Evolutionary conservation across 2,329 filamentous ascomycete genomes (phyloP), one percentile per base, ranked within the genome.

Genomic region (Neofusicoccum parvum): DNA sequence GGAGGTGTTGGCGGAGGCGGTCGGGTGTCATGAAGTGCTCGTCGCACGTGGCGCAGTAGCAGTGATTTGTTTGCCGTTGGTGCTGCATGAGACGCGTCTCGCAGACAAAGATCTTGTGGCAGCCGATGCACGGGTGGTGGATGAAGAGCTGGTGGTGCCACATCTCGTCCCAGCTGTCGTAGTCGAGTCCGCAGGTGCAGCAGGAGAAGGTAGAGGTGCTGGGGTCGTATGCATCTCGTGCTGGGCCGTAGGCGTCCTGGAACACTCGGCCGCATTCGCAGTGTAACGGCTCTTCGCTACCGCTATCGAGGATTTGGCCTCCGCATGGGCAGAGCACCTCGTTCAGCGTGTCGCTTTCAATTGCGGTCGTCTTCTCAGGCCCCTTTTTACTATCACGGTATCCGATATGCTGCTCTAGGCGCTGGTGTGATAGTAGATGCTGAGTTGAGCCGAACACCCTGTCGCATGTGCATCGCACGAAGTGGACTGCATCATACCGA

Each of bases 51-150:
- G 54, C 23, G 46, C 64, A 65, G n/a, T 65, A 27, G 48, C 64
- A 65, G 54, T 65, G 64, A 10, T 34, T 32, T 2, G 64, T 65
- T 10, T 20, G 54, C 15, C 56, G 54, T 23, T 65, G 64, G 15
- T 65, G 64, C 5, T 5, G 45, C 36, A 65, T 62, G 20, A 65
- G 39, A 1, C 64, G 54, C 23, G 46, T 32, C 27, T 65, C 64
- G 54, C 64, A 54, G 64, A 65, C 15, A 39, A 48, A 65, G 7
- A 65, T 62, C 3, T n/a, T 34, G 56, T 65, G 56, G 56, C 64
- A 65, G n/a, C 54, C 46, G 46, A 65, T 65, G 41, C 64, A 65
- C n/a, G 64, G 54, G 37, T 65, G 64, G 48, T 65, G 64, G n/a
- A 62, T 60, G 7, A 36, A 60, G 27, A 65, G 54, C 46, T 65